Evolutionary conservation across 2,329 filamentous ascomycete species (phyloP).

Genomic region (Fusarium sp.): DNA sequence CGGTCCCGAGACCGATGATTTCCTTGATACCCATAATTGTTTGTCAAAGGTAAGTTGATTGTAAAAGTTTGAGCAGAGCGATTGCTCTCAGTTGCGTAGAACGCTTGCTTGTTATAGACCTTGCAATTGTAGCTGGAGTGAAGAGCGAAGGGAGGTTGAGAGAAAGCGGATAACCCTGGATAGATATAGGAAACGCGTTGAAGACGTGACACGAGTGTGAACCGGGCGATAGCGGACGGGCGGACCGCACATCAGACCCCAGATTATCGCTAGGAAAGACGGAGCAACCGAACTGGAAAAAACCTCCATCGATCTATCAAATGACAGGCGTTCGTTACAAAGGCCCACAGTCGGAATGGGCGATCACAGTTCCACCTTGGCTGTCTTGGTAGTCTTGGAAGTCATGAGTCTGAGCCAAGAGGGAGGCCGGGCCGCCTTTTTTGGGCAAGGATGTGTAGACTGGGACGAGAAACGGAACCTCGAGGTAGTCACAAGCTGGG

Average conservation of each 20-base stretch:
- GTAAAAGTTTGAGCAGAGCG: neutral
- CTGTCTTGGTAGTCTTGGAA: conserved; percentile 35
- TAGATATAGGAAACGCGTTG: conserved; percentile 31
- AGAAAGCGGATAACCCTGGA: conserved; percentile 1
- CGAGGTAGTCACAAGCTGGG: conserved; percentile 26
- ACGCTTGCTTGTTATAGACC: neutral
- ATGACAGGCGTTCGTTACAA: conserved; percentile 8
- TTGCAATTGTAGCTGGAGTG: conserved; percentile 4
- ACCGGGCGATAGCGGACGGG: conserved; percentile 11
- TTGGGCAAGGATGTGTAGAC: conserved; percentile 9
- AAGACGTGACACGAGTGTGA: conserved; percentile 12
- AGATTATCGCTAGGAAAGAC: conserved; percentile 15
- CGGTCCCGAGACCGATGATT: conserved; percentile 26
- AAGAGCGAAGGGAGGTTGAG: neutral
- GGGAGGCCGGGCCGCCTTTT: conserved; percentile 21
- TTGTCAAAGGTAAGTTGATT: neutral
- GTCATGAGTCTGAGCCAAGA: conserved; percentile 26
- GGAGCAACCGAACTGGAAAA: conserved; percentile 29
- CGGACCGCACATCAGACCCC: conserved; percentile 34
- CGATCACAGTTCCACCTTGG: conserved; percentile 34
- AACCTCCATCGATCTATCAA: conserved; percentile 3
- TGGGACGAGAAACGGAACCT: neutral
- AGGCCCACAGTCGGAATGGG: conserved; percentile 31
- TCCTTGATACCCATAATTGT: conserved; percentile 32
- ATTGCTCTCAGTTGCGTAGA: neutral